These are phyloP conservation scores for Picochlorum sp. DNA, from an alignment of 139 green algal genomes.

Conservation along the genomic window DNA sequence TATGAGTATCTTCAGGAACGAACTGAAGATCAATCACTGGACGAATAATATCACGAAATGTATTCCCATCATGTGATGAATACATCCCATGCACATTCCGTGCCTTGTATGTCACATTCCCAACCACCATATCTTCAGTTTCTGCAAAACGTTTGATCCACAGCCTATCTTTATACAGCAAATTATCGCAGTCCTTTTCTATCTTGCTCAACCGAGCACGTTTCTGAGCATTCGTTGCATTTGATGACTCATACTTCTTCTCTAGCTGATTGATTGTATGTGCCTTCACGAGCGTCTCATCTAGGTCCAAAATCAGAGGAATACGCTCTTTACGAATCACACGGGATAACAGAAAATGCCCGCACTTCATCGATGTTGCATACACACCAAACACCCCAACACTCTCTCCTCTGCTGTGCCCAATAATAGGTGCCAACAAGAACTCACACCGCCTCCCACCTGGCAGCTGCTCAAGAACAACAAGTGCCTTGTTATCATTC, in stretches of 20 bases:
- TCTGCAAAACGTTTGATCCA: background rate
- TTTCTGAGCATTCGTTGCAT: background rate
- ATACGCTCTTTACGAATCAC: conserved; percentile 51
- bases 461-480: background rate
- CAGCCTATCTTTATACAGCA: background rate
- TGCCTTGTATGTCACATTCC: background rate
- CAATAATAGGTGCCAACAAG: background rate
- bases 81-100: background rate
- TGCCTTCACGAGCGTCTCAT: conserved; percentile 69
- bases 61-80: background rate
- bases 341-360: conserved; percentile 8
- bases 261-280: conserved; percentile 1
- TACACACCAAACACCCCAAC: conserved; percentile 17
- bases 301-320: conserved; percentile 74
- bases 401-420: background rate
- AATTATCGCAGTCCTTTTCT: background rate
- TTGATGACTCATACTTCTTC: background rate
- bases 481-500: background rate
- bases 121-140: background rate
- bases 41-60: background rate
- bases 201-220: background rate
- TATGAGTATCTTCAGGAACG: background rate
- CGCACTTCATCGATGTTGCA: background rate
- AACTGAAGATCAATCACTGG: background rate
- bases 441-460: background rate